Evolutionary conservation across 805 yeast species (phyloP).

Genomic region (Blastobotrys mokoenaii): DNA sequence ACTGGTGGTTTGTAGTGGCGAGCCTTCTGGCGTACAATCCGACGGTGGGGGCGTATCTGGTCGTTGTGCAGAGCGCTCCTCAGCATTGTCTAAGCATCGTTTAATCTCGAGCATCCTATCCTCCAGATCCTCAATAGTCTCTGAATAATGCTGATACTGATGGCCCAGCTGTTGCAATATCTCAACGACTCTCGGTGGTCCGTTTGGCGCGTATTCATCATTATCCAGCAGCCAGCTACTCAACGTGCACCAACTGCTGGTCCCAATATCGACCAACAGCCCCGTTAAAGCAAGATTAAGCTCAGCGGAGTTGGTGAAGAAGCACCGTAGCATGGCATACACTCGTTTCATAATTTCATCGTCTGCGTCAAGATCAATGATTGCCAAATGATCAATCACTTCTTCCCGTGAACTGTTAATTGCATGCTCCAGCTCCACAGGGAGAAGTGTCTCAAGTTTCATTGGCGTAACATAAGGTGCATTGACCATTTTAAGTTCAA

Average conservation of each 20-base stretch:
- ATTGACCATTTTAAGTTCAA: slow-evolving; percentile 6
- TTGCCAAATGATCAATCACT: neutral
- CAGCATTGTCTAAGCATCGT: slow-evolving; percentile 1
- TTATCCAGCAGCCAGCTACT: slow-evolving; percentile 18
- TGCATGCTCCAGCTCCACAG: slow-evolving; percentile 8
- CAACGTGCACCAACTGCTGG: slow-evolving; percentile 20
- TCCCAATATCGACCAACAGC: slow-evolving; percentile 18
- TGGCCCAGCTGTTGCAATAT: slow-evolving; percentile 9
- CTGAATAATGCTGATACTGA: slow-evolving; percentile 11
- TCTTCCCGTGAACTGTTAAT: neutral
- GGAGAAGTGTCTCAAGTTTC: slow-evolving; percentile 3
- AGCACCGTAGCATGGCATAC: slow-evolving; percentile 5
- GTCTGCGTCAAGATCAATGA: slow-evolving; percentile 2
- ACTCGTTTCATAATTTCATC: slow-evolving; percentile 7
- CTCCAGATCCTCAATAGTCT: slow-evolving; percentile 5
- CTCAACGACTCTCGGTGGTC: slow-evolving; percentile 1
- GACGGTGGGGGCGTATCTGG: neutral
- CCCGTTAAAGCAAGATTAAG: slow-evolving; percentile 22
- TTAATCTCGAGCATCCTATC: slow-evolving; percentile 7
- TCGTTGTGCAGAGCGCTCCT: too few species aligned
- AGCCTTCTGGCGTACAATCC: neutral
- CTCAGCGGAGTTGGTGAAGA: slow-evolving; percentile 22
- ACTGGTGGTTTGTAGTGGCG: neutral
- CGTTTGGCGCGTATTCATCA: neutral
- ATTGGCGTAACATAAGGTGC: slow-evolving; percentile 6